Percentiles rank a stretch among this genome's conserved stretches.
These are phyloP conservation scores for Pseudoturritis turrita DNA, from an alignment of 345 rosid species.

Conservation along the genomic window DNA sequence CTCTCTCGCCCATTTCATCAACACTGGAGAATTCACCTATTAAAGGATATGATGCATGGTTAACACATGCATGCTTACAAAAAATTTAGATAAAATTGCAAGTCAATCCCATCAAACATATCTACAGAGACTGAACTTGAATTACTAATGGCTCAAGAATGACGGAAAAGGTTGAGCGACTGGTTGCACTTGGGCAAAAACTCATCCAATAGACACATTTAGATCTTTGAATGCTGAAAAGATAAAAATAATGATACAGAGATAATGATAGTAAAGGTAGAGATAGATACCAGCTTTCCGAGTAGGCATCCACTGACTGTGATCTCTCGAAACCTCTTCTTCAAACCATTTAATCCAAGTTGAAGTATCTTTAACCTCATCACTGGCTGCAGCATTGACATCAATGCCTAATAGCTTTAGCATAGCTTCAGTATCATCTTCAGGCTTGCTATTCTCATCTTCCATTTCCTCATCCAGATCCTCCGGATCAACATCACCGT, in stretches of 20 bases:
- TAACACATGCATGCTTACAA: not conserved
- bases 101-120: constrained; percentile 6
- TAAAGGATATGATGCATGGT: not conserved
- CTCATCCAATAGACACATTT: constrained; percentile 4
- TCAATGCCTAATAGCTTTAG: constrained; percentile 80
- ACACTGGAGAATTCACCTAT: constrained; percentile 41
- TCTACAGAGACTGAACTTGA: not conserved
- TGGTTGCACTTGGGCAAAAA: not conserved
- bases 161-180: not conserved
- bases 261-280: constrained; percentile 9
- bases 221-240: too few relatives aligned
- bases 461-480: constrained; percentile 46
- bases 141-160: not conserved
- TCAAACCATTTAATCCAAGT: constrained; percentile 90
- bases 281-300: constrained; percentile 52
- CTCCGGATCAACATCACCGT: constrained; percentile 28
- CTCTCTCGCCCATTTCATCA: constrained; percentile 43
- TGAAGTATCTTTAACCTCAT: constrained; percentile 66
- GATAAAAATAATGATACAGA: not conserved
- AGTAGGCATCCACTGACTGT: constrained; percentile 83
- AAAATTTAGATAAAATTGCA: not conserved
- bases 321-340: constrained; percentile 76
- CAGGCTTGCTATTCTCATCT: constrained; percentile 46
- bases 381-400: constrained; percentile 51
- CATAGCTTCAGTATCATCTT: constrained; percentile 84